A percentile compares a stretch with the other conserved stretches of the same genome.
Evolutionary conservation across 106 monocot genomes (phyloP).

Genomic region (Vanilla planifolia): DNA sequence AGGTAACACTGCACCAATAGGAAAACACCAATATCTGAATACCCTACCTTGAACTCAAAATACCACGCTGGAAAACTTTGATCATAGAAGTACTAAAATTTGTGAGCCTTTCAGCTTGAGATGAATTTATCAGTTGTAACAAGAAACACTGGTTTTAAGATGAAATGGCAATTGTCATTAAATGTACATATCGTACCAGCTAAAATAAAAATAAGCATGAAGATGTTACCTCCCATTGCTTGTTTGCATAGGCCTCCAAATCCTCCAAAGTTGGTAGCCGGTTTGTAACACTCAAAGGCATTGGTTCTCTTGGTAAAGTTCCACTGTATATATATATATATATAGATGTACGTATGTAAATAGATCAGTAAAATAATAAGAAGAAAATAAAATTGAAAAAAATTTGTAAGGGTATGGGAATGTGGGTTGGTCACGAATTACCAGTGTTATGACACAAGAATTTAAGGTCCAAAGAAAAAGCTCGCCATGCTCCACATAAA

Average conservation of each 20-base stretch:
- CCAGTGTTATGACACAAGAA: no score
- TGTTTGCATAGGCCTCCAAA: constrained; percentile 71
- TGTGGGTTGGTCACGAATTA: no score
- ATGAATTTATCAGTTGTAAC: constrained; percentile 89
- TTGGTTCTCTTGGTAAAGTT: constrained; percentile 73
- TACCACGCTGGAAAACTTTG: constrained; percentile 88
- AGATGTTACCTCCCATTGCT: constrained; percentile 86
- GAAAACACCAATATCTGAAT: no score
- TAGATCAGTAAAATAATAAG: no score
- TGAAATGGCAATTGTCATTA: constrained; percentile 1
- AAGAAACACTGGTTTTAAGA: constrained; percentile 61
- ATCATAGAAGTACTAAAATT: constrained; percentile 91
- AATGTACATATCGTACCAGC: constrained; percentile 1
- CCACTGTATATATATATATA: no score
- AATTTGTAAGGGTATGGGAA: no score
- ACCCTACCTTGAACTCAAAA: constrained; percentile 96
- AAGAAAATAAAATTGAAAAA: no score
- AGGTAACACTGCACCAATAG: no score
- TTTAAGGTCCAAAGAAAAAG: no score
- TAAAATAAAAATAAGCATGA: background rate
- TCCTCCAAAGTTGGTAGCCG: constrained; percentile 78
- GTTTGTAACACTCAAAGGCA: constrained; percentile 57
- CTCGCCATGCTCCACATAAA: no score
- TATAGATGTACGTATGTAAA: no score
- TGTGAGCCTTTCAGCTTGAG: constrained; percentile 65